A percentile compares a stretch with the other conserved stretches of the same genome.
phyloP scores from a whole-genome alignment of 345 rosid species.

The Eutrema yunnanense region DNA sequence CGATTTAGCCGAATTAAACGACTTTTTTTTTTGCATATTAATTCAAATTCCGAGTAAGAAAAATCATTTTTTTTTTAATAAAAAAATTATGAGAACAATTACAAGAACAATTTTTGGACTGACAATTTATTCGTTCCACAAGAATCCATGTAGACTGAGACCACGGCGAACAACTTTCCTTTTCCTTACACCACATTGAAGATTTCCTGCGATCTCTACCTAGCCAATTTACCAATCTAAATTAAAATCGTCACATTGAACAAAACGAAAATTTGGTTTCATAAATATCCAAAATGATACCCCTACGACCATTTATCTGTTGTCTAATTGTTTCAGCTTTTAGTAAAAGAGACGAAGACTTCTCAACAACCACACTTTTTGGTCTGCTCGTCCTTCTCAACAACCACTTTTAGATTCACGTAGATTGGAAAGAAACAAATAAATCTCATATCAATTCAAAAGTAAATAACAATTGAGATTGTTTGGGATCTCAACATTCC shows the following conservation, averaged over 20 bases:
- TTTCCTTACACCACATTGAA: no score
- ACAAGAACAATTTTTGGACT: no score
- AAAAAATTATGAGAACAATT: no score
- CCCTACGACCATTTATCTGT: background rate
- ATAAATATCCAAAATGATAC: background rate
- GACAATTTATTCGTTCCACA: no score
- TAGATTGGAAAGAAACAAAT: background rate
- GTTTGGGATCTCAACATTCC: background rate
- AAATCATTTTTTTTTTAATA: no score
- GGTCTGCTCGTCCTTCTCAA: background rate
- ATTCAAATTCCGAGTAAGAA: no score
- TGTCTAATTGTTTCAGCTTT: background rate
- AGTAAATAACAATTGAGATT: background rate
- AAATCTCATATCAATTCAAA: background rate
- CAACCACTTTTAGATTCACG: background rate
- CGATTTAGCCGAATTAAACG: no score
- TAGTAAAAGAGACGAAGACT: background rate
- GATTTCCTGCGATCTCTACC: background rate
- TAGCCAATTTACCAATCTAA: background rate
- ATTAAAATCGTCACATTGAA: background rate
- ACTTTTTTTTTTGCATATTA: no score
- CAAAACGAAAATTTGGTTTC: background rate
- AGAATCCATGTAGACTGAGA: no score
- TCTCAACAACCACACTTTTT: background rate
- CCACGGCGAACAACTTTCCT: no score